Base-by-base conservation (phyloP, 495 filamentous ascomycete species). In the Aspergillus incahuasiensis region DNA sequence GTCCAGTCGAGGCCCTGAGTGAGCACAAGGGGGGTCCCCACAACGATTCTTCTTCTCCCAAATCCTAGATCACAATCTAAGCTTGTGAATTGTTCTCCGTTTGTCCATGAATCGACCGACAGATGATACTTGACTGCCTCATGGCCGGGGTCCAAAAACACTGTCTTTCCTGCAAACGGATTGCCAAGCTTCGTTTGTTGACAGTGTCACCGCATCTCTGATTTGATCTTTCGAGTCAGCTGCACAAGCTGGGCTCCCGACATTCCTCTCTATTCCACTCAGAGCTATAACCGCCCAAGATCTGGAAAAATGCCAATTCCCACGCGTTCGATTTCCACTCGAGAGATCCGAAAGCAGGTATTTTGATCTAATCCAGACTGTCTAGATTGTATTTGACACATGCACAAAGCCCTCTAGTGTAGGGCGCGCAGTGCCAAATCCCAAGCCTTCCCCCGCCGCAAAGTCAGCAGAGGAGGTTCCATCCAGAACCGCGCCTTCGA, bases 311-410 rank as follows among this genome's bases (percentile, higher is more conserved):
- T 77, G 74, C 74, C 71, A 34, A 73, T 74, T 50, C 74, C 74
- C 20, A 77, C 71, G 35, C 72, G 74, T 20, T 70, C 71, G 19
- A 46, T 59, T 25, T 71, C 68, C 25, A 60, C 68, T 52, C 71
- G 71, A 39, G 70, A 75, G 39, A 64, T 69, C 19, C 68, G 71
- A 55, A 67, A 72, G 53, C 66, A 71, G 47, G 73, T 75, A 22
- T 63, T 65, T 40, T 34, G 67, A 21, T 45, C 54, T 32, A 39
- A 38, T 50, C 55, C 32, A 6, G 9, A 44, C 54, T 54, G 57
- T 61, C 39, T 54, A 25, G 19, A 24, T 50, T n/a, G 38, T 18
- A 3, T 48, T 25, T 35, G 44, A 64, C 54, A 62, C 52, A 48
- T 53, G 39, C 16, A 41, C 22, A 6, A 61, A 73, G 68, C 41